phyloP scores from a whole-genome alignment of 805 yeast genomes.

The Starmerella etchellsii region DNA sequence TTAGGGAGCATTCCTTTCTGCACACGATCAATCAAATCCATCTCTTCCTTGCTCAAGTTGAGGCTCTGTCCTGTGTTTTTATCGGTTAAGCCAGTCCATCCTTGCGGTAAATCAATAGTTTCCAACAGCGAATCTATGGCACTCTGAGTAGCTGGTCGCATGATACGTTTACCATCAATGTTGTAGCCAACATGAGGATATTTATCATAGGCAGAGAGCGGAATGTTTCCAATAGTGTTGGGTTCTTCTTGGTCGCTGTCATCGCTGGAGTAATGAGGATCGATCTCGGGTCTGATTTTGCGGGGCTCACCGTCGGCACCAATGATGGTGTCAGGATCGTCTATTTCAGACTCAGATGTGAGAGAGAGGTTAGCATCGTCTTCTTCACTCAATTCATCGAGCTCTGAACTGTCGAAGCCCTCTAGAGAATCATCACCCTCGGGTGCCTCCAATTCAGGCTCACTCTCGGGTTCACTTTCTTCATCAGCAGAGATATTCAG shows the following conservation, averaged over 20 bases:
- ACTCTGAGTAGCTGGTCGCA: constrained; percentile 96
- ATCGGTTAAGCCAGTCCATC: constrained; percentile 96
- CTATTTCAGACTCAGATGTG: constrained; percentile 27
- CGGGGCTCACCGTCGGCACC: constrained; percentile 68
- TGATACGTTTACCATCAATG: constrained; percentile 92
- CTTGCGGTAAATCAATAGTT: constrained; percentile 86
- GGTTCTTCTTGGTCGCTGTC: constrained; percentile 71
- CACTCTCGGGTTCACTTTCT: constrained; percentile 3
- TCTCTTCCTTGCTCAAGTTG: constrained; percentile 74
- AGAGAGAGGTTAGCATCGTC: constrained; percentile 29
- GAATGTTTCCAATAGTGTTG: constrained; percentile 90
- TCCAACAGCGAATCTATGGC: constrained; percentile 86
- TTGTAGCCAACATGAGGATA: constrained; percentile 96
- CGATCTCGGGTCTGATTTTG: constrained; percentile 72
- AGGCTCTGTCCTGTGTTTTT: constrained; percentile 74
- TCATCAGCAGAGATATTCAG: constrained; percentile 8
- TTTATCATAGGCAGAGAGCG: constrained; percentile 86
- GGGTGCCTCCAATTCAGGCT: not conserved
- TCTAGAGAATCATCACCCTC: constrained; percentile 8
- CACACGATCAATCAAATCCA: constrained; percentile 74
- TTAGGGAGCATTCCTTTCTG: constrained; percentile 77
- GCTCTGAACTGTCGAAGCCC: constrained; percentile 19
- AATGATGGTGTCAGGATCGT: constrained; percentile 25
- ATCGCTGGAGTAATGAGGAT: constrained; percentile 89
- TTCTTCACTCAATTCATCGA: constrained; percentile 26